Conservation (phyloP, 768 basidiomycete genomes). For the Hemileccinum rubropunctum region DNA sequence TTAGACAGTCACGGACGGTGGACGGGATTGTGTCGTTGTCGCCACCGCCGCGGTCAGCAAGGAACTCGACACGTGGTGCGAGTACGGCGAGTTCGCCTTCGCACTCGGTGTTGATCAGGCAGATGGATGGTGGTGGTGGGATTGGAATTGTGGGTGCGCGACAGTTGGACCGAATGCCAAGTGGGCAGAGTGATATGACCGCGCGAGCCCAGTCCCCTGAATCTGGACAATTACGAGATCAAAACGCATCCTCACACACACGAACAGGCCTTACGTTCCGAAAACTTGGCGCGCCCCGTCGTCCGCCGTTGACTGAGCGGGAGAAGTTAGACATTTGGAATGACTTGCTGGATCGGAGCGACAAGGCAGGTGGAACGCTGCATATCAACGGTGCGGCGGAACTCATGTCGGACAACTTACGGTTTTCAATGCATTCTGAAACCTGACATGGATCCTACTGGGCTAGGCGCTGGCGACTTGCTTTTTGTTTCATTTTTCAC, state of each 20-base stretch:
- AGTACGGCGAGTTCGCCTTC: slow-evolving; percentile 6
- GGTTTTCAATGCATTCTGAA: slow-evolving; percentile 35
- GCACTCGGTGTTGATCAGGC: slow-evolving; percentile 7
- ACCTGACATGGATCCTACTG: neutral
- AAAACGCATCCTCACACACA: slow-evolving; percentile 4
- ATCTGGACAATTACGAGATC: slow-evolving; percentile 5
- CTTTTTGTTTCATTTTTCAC: neutral
- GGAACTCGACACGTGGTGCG: slow-evolving; percentile 13
- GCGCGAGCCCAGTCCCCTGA: slow-evolving; percentile 16
- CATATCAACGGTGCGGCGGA: slow-evolving; percentile 42
- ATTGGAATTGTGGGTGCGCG: neutral
- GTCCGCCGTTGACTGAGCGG: slow-evolving; percentile 51
- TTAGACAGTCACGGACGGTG: slow-evolving; percentile 7
- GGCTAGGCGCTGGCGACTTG: neutral
- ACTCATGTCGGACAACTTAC: slow-evolving; percentile 43
- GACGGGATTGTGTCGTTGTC: slow-evolving; percentile 26
- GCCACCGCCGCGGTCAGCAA: slow-evolving; percentile 27
- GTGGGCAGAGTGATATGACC: slow-evolving; percentile 32
- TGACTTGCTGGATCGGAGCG: slow-evolving; percentile 63
- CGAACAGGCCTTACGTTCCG: slow-evolving; percentile 46
- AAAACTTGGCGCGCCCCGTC: slow-evolving; percentile 37
- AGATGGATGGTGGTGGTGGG: neutral
- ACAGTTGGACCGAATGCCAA: slow-evolving; percentile 21
- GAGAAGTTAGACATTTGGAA: slow-evolving; percentile 76
- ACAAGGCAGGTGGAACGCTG: slow-evolving; percentile 69